Conservation (phyloP, 164 flowering plant genomes). For the Hamamelis virginiana region DNA sequence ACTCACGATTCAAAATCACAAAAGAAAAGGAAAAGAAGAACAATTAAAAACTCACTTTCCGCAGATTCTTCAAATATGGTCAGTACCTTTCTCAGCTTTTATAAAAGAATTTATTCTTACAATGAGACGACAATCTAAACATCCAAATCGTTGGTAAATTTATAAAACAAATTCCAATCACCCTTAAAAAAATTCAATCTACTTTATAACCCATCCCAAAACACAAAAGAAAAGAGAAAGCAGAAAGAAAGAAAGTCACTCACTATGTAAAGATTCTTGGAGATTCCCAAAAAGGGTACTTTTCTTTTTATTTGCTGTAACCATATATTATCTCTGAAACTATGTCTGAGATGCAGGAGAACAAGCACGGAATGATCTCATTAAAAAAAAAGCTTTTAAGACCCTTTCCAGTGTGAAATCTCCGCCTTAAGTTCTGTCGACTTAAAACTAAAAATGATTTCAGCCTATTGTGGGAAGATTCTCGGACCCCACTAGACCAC, state of each 20-base stretch:
- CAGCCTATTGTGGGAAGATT: background rate
- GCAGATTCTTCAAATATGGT: constrained; percentile 13
- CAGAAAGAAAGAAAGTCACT: constrained; percentile 3
- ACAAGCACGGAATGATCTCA: too few relatives aligned
- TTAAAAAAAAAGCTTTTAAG: too few relatives aligned
- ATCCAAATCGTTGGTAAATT: too few relatives aligned
- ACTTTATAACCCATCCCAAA: background rate
- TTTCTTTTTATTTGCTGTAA: background rate
- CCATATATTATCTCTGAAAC: background rate
- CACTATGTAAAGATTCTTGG: constrained; percentile 20
- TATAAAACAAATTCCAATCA: too few relatives aligned
- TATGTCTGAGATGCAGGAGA: too few relatives aligned
- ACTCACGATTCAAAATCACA: constrained; percentile 6
- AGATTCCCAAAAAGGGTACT: constrained; percentile 22
- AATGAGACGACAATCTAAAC: background rate
- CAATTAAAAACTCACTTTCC: constrained; percentile 10
- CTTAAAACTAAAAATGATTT: too few relatives aligned
- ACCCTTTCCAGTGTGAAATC: too few relatives aligned
- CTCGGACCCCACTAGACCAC: background rate
- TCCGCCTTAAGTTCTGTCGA: too few relatives aligned
- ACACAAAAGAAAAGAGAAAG: background rate
- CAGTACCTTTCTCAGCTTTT: constrained; percentile 6
- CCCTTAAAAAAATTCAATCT: background rate
- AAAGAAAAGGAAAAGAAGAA: background rate
- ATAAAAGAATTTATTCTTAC: constrained; percentile 1